phyloP scores from a whole-genome alignment of 495 filamentous ascomycete genomes.

The Xylaria palmicola region DNA sequence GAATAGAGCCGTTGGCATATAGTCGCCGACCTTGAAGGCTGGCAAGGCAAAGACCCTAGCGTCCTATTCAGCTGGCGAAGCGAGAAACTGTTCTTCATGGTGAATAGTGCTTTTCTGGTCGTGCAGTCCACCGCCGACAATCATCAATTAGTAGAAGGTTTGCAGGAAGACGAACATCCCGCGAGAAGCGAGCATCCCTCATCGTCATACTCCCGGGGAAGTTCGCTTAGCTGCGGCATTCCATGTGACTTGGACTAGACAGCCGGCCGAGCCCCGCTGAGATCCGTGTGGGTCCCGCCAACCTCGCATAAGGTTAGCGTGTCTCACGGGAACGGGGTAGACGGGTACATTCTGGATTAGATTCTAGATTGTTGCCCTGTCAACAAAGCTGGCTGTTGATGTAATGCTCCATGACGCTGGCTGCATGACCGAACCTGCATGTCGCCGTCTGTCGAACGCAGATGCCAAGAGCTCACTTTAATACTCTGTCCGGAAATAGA shows the following conservation, averaged over 20 bases:
- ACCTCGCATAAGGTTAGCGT: neutral
- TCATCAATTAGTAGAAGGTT: neutral
- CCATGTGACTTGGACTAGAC: conserved; percentile 6
- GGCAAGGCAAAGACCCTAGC: conserved; percentile 15
- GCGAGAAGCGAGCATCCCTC: neutral
- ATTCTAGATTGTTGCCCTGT: conserved; percentile 39
- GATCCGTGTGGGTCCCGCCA: neutral
- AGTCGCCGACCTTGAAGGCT: neutral
- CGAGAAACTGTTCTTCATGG: conserved; percentile 8
- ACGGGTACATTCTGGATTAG: neutral
- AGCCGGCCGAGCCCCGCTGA: conserved; percentile 10
- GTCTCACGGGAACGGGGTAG: neutral
- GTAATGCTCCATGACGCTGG: neutral
- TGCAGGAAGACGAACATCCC: neutral
- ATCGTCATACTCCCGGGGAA: conserved; percentile 22
- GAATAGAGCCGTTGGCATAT: conserved; percentile 33
- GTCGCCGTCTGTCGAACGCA: neutral
- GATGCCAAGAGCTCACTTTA: conserved; percentile 21
- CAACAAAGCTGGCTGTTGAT: conserved; percentile 35
- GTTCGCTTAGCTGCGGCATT: conserved; percentile 34
- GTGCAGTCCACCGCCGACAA: neutral
- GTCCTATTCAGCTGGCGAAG: conserved; percentile 21
- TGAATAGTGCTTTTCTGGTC: neutral
- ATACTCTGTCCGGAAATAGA: conserved; percentile 25
- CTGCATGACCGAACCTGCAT: conserved; percentile 10